Conservation (phyloP, 495 filamentous ascomycete genomes). For the Neurospora sp. region DNA sequence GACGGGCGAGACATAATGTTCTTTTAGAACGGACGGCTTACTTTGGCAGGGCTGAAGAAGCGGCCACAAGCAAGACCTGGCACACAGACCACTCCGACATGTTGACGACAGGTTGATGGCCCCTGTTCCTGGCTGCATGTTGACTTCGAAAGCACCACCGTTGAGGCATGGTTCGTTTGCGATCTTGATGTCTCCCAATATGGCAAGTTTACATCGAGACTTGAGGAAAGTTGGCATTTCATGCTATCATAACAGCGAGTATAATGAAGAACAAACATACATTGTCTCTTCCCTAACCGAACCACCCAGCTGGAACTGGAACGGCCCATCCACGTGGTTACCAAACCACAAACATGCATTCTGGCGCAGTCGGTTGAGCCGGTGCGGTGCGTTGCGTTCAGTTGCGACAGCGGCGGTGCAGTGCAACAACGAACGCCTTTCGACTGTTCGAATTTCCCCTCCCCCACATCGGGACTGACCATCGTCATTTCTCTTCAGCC, state of each 20-base stretch:
- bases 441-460: not conserved
- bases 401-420: not conserved
- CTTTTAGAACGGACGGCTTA: no score
- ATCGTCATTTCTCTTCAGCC: not conserved
- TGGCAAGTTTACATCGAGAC: no score
- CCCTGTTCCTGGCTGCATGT: not conserved
- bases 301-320: not conserved
- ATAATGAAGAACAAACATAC: not conserved
- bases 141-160: not conserved
- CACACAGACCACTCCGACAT: not conserved
- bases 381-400: not conserved
- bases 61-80: not conserved
- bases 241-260: not conserved
- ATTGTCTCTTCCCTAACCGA: not conserved
- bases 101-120: not conserved
- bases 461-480: not conserved
- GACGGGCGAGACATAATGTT: not conserved
- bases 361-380: not conserved
- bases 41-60: not conserved
- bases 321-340: not conserved
- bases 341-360: not conserved
- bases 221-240: accelerated
- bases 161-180: not conserved
- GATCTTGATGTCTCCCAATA: not conserved
- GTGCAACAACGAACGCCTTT: not conserved